phyloP scores from a whole-genome alignment of 805 yeast species.

The Zygoascus tannicola region DNA sequence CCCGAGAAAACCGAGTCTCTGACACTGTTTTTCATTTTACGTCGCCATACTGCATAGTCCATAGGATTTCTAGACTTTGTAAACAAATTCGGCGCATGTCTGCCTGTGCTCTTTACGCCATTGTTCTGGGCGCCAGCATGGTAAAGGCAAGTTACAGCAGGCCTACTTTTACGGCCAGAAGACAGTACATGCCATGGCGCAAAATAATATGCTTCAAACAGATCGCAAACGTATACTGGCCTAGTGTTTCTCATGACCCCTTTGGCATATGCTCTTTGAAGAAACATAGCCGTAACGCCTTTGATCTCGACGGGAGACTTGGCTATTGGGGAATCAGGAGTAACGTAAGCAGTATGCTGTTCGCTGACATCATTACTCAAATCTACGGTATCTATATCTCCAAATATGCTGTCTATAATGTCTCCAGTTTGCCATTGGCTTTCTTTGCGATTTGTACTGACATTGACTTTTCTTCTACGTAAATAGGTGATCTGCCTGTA shows the following conservation, averaged over 20 bases:
- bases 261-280: neutral
- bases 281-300: neutral
- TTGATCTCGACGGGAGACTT: neutral
- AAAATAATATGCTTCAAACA: constrained; percentile 10
- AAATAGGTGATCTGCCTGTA: too few species aligned
- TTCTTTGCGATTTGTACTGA: too few species aligned
- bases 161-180: constrained; percentile 17
- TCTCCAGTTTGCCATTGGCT: constrained; percentile 1
- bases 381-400: neutral
- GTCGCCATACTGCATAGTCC: constrained; percentile 17
- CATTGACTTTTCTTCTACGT: too few species aligned
- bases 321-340: neutral
- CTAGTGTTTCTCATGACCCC: constrained; percentile 6
- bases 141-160: constrained; percentile 11
- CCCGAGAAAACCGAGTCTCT: constrained; percentile 8
- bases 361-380: neutral
- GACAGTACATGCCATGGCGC: constrained; percentile 16
- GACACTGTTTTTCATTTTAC: constrained; percentile 1
- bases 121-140: constrained; percentile 13
- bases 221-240: constrained; percentile 9
- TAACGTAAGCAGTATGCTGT: neutral
- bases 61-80: constrained; percentile 16
- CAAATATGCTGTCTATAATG: constrained; percentile 3
- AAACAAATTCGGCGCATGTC: neutral
- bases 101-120: constrained; percentile 7